These are phyloP conservation scores for Hyaloperonospora brassicae DNA, from an alignment of 352 stramenopile genomes.

Conservation along the genomic window DNA sequence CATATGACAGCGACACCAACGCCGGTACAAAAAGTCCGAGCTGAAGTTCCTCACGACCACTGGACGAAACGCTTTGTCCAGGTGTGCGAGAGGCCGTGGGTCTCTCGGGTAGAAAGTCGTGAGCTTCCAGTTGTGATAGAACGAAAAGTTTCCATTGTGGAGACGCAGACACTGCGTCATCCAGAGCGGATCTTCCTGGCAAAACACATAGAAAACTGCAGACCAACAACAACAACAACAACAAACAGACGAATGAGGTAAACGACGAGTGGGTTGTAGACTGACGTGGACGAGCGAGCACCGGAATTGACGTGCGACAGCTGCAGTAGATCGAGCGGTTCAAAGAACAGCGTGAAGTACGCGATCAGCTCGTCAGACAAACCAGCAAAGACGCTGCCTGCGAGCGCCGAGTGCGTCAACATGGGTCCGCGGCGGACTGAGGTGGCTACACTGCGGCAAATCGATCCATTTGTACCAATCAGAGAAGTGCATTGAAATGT, in stretches of 20 bases:
- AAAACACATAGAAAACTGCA: slow-evolving; percentile 77
- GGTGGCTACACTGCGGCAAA: too few relatives aligned
- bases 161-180: slow-evolving; percentile 70
- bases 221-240: too few relatives aligned
- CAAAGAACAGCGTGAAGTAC: slow-evolving; percentile 71
- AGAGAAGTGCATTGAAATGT: too few relatives aligned
- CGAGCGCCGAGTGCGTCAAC: slow-evolving; percentile 52
- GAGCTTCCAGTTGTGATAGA: slow-evolving; percentile 58
- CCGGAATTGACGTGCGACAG: slow-evolving; percentile 66
- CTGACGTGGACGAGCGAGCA: slow-evolving; percentile 13
- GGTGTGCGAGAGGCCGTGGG: slow-evolving; percentile 23
- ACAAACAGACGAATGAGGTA: background rate
- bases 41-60: slow-evolving; percentile 32
- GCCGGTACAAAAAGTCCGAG: slow-evolving; percentile 80
- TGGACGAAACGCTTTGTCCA: slow-evolving; percentile 20
- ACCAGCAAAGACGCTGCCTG: slow-evolving; percentile 40
- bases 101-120: slow-evolving; percentile 70
- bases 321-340: slow-evolving; percentile 46
- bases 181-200: slow-evolving; percentile 74
- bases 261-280: too few relatives aligned
- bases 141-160: slow-evolving; percentile 62
- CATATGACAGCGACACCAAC: slow-evolving; percentile 82
- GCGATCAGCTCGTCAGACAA: slow-evolving; percentile 74
- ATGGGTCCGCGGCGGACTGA: slow-evolving; percentile 12
- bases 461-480: too few relatives aligned